These are phyloP conservation scores for Penicillium paneum DNA, from an alignment of 2,329 filamentous ascomycete species.

Conservation along the genomic window DNA sequence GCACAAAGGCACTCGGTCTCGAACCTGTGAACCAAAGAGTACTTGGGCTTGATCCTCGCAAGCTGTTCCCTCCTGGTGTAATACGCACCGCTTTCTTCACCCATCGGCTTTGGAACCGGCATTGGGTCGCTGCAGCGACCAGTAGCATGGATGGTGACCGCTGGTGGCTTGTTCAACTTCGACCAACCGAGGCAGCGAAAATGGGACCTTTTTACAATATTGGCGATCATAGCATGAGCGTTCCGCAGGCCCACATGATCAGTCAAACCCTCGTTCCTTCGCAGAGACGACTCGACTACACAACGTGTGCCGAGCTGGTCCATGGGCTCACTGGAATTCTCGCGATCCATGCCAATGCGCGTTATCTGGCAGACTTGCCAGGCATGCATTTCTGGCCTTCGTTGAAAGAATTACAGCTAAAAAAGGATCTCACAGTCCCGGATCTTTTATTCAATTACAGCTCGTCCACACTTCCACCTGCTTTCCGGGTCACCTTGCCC, in stretches of 20 bases:
- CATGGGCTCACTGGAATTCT: conserved; percentile 38
- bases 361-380: conserved; percentile 32
- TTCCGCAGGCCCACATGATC: conserved; percentile 30
- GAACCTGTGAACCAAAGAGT: conserved; percentile 36
- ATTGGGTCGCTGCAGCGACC: conserved; percentile 72
- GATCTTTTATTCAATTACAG: conserved; percentile 37
- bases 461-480: conserved; percentile 28
- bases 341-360: conserved; percentile 39
- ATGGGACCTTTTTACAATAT: conserved; percentile 1
- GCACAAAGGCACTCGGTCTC: conserved; percentile 38
- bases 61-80: conserved; percentile 62
- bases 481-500: conserved; percentile 31
- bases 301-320: conserved; percentile 33
- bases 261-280: conserved; percentile 26
- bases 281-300: conserved; percentile 21
- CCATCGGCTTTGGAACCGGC: conserved; percentile 51
- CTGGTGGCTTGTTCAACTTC: conserved; percentile 66
- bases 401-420: conserved; percentile 31
- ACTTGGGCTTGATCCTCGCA: conserved; percentile 49
- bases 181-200: conserved; percentile 16
- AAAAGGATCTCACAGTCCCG: conserved; percentile 32
- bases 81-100: conserved; percentile 64
- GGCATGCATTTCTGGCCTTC: conserved; percentile 28
- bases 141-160: conserved; percentile 69
- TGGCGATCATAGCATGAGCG: conserved; percentile 13